These are phyloP conservation scores for Ehretia macrophylla DNA, from an alignment of 257 asterid genomes.

Conservation along the genomic window DNA sequence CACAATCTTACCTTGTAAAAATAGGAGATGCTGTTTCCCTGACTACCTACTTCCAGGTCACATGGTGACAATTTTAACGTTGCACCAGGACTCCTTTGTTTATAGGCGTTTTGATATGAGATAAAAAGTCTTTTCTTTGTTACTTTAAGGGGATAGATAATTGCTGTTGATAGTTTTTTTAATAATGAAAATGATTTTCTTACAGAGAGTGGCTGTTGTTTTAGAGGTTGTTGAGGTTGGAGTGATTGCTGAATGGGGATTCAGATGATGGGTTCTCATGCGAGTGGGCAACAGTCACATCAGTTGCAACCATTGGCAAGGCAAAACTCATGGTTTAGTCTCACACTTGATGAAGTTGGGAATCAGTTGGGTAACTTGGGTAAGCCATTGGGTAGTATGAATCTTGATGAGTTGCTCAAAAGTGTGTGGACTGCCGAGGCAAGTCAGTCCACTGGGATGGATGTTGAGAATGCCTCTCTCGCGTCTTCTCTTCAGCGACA, in stretches of 20 bases:
- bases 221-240: slow-evolving; percentile 19
- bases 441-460: slow-evolving; percentile 27
- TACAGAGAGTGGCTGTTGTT: slow-evolving; percentile 12
- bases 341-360: slow-evolving; percentile 56
- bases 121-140: too few species aligned
- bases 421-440: slow-evolving; percentile 52
- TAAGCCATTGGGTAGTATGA: slow-evolving; percentile 67
- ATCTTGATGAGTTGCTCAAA: slow-evolving; percentile 63
- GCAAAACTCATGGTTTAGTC: slow-evolving; percentile 64
- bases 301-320: slow-evolving; percentile 34
- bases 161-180: slow-evolving; percentile 5
- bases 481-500: slow-evolving; percentile 58
- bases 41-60: too few species aligned
- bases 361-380: slow-evolving; percentile 51
- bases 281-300: slow-evolving; percentile 46
- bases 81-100: too few species aligned
- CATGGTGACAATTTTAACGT: too few species aligned
- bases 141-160: neutral
- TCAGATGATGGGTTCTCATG: slow-evolving; percentile 67
- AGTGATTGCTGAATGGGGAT: slow-evolving; percentile 55
- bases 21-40: too few species aligned
- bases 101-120: too few species aligned
- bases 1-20: too few species aligned
- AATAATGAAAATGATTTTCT: slow-evolving; percentile 7
- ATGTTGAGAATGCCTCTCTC: slow-evolving; percentile 26